phyloP scores from a whole-genome alignment of 1,284 basidiomycete species.

The Gomphus sp. region DNA sequence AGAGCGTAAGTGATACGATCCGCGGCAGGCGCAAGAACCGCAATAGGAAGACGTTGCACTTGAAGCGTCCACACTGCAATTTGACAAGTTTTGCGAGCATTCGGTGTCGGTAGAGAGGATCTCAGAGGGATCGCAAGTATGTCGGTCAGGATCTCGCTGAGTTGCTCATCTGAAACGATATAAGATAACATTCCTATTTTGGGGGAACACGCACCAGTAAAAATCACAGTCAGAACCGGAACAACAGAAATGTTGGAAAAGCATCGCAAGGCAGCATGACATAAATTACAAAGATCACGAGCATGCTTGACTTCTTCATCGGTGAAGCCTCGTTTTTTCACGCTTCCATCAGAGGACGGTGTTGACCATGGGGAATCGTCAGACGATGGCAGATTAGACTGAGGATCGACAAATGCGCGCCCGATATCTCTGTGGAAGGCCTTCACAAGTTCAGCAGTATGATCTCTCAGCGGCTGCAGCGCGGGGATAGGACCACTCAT shows the following conservation, averaged over 20 bases:
- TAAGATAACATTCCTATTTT: not conserved
- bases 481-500: constrained; percentile 51
- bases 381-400: constrained; percentile 18
- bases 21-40: constrained; percentile 47
- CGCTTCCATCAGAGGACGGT: constrained; percentile 40
- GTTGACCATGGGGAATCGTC: constrained; percentile 21
- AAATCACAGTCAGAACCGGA: constrained; percentile 48
- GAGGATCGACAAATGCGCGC: constrained; percentile 51
- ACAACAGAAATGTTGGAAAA: constrained; percentile 35
- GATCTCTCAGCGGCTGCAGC: constrained; percentile 54
- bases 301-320: constrained; percentile 69
- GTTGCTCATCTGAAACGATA: constrained; percentile 40
- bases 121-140: constrained; percentile 63
- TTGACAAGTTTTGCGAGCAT: constrained; percentile 74
- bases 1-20: constrained; percentile 61
- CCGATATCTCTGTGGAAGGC: constrained; percentile 55
- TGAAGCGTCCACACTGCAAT: constrained; percentile 66
- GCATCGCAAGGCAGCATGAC: constrained; percentile 57
- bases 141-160: constrained; percentile 47
- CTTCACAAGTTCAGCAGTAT: constrained; percentile 38
- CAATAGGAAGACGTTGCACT: constrained; percentile 51
- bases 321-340: constrained; percentile 58
- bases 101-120: constrained; percentile 59
- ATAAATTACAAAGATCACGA: constrained; percentile 61
- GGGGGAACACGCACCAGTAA: constrained; percentile 38